phyloP scores from a whole-genome alignment of 2,329 filamentous ascomycete species.

The Paecilomyces niveus region DNA sequence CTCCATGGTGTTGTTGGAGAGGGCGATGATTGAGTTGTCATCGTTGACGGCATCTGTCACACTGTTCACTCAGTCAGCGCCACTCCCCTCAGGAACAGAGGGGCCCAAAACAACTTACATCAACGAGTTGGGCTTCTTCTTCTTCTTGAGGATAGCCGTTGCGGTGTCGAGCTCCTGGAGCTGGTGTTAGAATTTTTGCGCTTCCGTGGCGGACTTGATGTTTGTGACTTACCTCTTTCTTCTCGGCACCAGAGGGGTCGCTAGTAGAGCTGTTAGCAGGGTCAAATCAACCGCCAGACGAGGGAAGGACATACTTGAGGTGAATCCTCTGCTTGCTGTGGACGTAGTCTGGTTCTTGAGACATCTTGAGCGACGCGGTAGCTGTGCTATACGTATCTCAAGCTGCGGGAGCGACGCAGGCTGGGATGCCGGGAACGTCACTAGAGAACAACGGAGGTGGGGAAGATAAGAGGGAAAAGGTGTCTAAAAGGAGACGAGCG shows the following conservation, averaged over 20 bases:
- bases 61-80: conserved; percentile 43
- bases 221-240: conserved; percentile 61
- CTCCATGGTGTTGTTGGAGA: conserved; percentile 99
- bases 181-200: conserved; percentile 24
- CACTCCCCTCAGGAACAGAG: conserved; percentile 1
- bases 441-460: conserved; percentile 6
- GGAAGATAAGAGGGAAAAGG: conserved; percentile 5
- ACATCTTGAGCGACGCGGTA: conserved; percentile 52
- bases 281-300: conserved; percentile 5
- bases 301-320: conserved; percentile 56
- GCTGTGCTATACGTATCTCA: conserved; percentile 14
- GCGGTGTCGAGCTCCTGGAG: conserved; percentile 77
- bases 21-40: conserved; percentile 98
- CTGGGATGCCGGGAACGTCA: conserved; percentile 10
- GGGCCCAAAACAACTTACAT: conserved; percentile 57
- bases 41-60: conserved; percentile 98
- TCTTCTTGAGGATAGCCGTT: conserved; percentile 98
- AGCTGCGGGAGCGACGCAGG: conserved; percentile 19
- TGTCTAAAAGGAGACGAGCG: conserved; percentile 3
- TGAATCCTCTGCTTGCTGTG: conserved; percentile 77
- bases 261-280: conserved; percentile 47
- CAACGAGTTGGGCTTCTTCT: conserved; percentile 99
- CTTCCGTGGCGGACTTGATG: conserved; percentile 19
- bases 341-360: conserved; percentile 55
- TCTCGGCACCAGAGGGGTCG: conserved; percentile 81